Evolutionary conservation across 768 basidiomycete species (phyloP).

Genomic region (Collybia sp.): DNA sequence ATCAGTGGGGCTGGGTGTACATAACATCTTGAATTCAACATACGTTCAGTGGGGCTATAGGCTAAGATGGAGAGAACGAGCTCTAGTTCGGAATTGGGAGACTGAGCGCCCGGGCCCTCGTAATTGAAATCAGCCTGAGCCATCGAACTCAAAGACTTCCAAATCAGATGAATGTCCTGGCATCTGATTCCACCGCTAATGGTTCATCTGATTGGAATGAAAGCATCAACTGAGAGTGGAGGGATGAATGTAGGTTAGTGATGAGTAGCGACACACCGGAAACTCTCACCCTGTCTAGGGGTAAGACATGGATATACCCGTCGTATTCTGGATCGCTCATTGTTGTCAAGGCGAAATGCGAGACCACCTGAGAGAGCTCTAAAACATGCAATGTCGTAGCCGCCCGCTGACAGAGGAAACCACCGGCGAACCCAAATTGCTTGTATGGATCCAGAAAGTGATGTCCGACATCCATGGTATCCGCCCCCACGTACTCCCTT

Average conservation of each 20-base stretch:
- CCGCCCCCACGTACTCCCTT: neutral
- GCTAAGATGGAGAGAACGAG: no score
- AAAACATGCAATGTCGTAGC: neutral
- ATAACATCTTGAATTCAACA: no score
- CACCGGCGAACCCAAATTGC: conserved; percentile 9
- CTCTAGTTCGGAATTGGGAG: no score
- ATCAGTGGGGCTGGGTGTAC: no score
- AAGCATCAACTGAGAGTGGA: neutral
- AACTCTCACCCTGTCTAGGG: conserved; percentile 2
- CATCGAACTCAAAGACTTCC: no score
- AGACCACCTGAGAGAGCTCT: conserved; percentile 4
- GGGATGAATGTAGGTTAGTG: neutral
- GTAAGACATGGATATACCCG: conserved; percentile 2
- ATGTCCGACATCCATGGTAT: neutral
- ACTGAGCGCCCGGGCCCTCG: no score
- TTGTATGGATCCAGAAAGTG: conserved; percentile 7
- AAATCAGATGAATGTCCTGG: no score
- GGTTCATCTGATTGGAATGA: neutral
- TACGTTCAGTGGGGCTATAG: no score
- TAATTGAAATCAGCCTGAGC: no score
- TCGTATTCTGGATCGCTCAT: conserved; percentile 3
- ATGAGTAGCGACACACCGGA: neutral
- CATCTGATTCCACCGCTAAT: no score
- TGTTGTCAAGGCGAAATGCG: conserved; percentile 6
- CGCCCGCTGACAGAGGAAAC: conserved; percentile 5